Conservation (phyloP, 768 basidiomycete species). For the Boletus reticuloceps region DNA sequence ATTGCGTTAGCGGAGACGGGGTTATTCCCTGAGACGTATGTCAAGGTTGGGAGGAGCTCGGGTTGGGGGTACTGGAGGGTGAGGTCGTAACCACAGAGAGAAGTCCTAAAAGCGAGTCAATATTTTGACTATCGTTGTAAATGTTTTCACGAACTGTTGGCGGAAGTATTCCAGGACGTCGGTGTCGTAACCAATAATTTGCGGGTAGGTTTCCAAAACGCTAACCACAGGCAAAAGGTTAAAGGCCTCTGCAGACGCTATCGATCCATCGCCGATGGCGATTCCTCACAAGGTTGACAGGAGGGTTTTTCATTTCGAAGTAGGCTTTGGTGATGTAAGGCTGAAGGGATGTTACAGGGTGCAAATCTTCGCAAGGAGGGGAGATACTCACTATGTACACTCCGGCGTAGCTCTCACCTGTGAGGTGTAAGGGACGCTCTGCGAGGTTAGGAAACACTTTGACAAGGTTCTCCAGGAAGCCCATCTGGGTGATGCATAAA, state of each 20-base stretch:
- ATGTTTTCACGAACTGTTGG: conserved; percentile 49
- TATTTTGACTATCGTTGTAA: background rate
- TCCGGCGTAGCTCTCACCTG: conserved; percentile 77
- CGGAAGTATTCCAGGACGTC: conserved; percentile 67
- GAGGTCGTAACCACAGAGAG: conserved; percentile 63
- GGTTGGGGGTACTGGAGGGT: conserved; percentile 69
- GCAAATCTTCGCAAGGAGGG: background rate
- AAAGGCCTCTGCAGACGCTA: conserved; percentile 50
- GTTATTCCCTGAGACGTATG: conserved; percentile 15
- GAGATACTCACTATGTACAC: conserved; percentile 55
- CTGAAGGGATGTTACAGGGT: conserved; percentile 31
- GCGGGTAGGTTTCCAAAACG: conserved; percentile 70
- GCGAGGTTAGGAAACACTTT: conserved; percentile 71
- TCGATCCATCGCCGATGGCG: conserved; percentile 67
- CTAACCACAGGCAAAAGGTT: conserved; percentile 55
- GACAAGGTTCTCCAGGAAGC: conserved; percentile 67
- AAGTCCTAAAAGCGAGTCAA: conserved; percentile 38
- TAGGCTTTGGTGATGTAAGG: conserved; percentile 76
- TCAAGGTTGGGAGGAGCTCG: conserved; percentile 42
- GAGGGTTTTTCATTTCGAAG: conserved; percentile 59
- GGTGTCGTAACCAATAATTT: conserved; percentile 69
- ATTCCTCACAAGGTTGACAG: conserved; percentile 67
- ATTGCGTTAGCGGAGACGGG: background rate
- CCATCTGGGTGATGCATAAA: conserved; percentile 45
- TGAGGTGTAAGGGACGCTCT: conserved; percentile 62